These are phyloP conservation scores for Coemansia nantahalensis DNA, from an alignment of 192 early-diverging fungal species.

Conservation along the genomic window DNA sequence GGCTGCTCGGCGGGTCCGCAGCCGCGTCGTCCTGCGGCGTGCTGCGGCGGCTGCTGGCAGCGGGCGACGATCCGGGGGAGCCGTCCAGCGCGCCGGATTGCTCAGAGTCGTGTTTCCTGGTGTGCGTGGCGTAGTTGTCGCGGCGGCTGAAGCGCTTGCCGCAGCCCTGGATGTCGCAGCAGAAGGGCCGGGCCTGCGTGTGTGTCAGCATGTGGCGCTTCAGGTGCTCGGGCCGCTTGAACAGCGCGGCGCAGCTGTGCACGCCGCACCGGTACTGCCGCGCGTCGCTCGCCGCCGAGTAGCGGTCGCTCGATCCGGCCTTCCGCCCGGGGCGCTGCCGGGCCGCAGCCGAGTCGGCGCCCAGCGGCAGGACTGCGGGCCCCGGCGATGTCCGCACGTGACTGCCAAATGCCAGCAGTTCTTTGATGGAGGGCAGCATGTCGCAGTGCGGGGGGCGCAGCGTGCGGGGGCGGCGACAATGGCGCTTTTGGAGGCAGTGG, in stretches of 20 bases:
- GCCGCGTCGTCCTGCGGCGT: slow-evolving; percentile 1
- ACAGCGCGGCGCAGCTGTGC: slow-evolving; percentile 63
- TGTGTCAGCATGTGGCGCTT: slow-evolving; percentile 85
- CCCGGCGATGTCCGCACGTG: not conserved
- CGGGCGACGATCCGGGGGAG: not conserved
- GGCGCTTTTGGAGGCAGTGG: too few relatives aligned
- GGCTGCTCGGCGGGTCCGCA: slow-evolving; percentile 21
- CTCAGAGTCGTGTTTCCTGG: slow-evolving; percentile 26
- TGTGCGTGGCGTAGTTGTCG: slow-evolving; percentile 63
- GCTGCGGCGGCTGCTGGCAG: not conserved
- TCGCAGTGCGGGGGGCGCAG: too few relatives aligned
- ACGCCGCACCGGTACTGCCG: slow-evolving; percentile 60
- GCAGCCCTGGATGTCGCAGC: slow-evolving; percentile 67
- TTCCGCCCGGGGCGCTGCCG: slow-evolving; percentile 46
- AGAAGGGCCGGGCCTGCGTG: slow-evolving; percentile 83
- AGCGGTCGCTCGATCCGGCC: slow-evolving; percentile 22
- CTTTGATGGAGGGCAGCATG: slow-evolving; percentile 46
- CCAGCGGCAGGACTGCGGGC: too few relatives aligned
- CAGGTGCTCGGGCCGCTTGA: slow-evolving; percentile 82
- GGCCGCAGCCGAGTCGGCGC: not conserved
- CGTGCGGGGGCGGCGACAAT: too few relatives aligned
- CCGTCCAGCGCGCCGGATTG: not conserved
- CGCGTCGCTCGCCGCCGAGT: slow-evolving; percentile 23
- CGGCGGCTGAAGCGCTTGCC: slow-evolving; percentile 81
- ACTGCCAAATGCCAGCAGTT: slow-evolving; percentile 43